Base-by-base conservation (phyloP, 805 yeast species). In the Wickerhamomyces bovis region DNA sequence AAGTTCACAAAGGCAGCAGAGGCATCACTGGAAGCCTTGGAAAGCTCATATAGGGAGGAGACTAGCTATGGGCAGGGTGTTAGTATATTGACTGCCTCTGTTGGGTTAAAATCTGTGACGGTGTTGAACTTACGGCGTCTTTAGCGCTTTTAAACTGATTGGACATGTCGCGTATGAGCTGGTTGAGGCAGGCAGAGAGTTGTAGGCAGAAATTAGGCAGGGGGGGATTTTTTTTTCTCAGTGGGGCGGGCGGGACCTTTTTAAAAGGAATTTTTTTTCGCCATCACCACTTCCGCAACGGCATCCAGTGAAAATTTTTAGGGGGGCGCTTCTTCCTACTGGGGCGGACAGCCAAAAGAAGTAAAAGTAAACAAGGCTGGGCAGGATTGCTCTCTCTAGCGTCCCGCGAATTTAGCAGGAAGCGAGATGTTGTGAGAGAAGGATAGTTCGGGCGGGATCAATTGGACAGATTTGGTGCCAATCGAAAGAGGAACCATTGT, bases 1-100 rank as follows among this genome's bases (percentile, higher is more conserved):
- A 85, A 85, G 60, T 82, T 82, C 49, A 87, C 78, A 30, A 90
- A 79, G 21, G 95, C 92, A 28, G 80, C 67, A 25, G 96, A 88
- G 44, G 92, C 88, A 47, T 85, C 90, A 53, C 77, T 80, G 33
- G 96, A 92, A n/a, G 95, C 89, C 60, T 82, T 87, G 39, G 94
- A 81, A 46, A 89, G 77, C 62, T 85, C 90, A 58, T 83, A 85
- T 50, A 89, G 75, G 1, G 96, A 80, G 38, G 94, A 77, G 48
- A 89, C 89, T 33, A 85, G 77, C 82, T 80, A 38, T 19, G 3
- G 42, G 9, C 26, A 25, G n/a, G n/a, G 12, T 30, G 46, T 38
- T 43, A 41, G 45, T 39, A 22, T 18, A n/a, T 36, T 25, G 10
- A 12, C 19, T 20, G 25, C 3, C 10, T 8, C 16, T n/a, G 10